Conservation (phyloP, 2,329 filamentous ascomycete species). For the Verticillium nubilum region DNA sequence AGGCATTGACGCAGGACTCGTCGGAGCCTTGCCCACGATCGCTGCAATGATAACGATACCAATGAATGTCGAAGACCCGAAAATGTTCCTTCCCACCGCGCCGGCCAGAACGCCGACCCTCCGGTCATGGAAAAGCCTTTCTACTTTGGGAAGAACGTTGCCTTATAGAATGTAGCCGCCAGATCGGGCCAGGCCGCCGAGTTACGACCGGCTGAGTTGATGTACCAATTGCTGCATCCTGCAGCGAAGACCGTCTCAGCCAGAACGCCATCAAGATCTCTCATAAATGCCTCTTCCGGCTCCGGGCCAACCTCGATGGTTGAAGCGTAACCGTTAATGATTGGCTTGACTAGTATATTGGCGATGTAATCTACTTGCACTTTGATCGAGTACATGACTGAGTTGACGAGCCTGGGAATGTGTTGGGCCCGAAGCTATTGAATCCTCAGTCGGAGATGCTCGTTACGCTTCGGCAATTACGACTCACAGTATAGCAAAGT, state of each 20-base stretch:
- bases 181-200: constrained; percentile 28
- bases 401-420: constrained; percentile 20
- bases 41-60: background rate
- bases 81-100: background rate
- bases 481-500: constrained; percentile 19
- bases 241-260: constrained; percentile 26
- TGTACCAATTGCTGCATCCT: constrained; percentile 36
- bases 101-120: background rate
- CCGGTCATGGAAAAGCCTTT: constrained; percentile 3
- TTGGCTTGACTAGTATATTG: constrained; percentile 19
- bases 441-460: too few species aligned
- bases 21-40: background rate
- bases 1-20: background rate
- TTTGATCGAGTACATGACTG: constrained; percentile 18
- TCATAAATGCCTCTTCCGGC: constrained; percentile 23
- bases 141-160: constrained; percentile 5
- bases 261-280: constrained; percentile 23
- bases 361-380: constrained; percentile 20
- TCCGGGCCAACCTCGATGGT: constrained; percentile 28
- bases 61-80: background rate
- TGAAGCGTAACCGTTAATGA: constrained; percentile 22
- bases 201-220: constrained; percentile 29
- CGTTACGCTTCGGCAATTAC: background rate
- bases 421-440: constrained; percentile 19
- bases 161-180: constrained; percentile 22